Base-by-base conservation (phyloP, 257 asterid genomes). In the Avicennia marina region DNA sequence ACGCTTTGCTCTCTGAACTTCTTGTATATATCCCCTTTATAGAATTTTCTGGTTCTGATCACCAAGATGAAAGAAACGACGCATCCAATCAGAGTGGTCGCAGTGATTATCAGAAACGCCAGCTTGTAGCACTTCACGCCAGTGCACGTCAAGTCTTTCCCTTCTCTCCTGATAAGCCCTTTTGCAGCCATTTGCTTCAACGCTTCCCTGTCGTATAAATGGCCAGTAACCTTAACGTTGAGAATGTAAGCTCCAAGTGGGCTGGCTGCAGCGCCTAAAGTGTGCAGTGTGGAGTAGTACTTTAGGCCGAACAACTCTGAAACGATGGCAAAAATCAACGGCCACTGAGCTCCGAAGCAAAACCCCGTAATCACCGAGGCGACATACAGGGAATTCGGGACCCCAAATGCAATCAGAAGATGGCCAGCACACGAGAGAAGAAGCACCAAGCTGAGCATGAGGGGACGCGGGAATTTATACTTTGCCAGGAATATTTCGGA, bases 341-440 rank as follows among this genome's bases (percentile, higher is more conserved):
- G 82, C 83, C 83, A 78, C 50, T 75, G 78, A 3, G 83, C 86
- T 10, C 83, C 86, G 51, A 76, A 80, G 76, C 78, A 76, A 29
- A 80, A 80, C 12, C 89, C 89, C 69, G 71, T 72, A 26, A 81
- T 66, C 32, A 81, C 62, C 1, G 85, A 81, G 0, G 85, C 67
- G 1, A 60, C 22, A 39, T 81, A 81, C 29, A 81, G 79, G 1
- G 80, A 67, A 22, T 65, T 52, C 0, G 81, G 81, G 34, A 78
- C 69, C 15, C 80, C 81, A 16, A 75, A 75, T 0, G 89, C 89
- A 12, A 81, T 81, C 26, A 81, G 66, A 1, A 81, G 78, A 36
- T 78, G 85, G 2, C 85, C 89, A 27, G 54, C 10, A 59, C 85
- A 81, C 1, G 85, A 78, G 3, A 78, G 0, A 0, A 81, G 74